Percentiles rank a stretch among this genome's conserved stretches.
Evolutionary conservation across 2,329 filamentous ascomycete genomes (phyloP).

Genomic region (Blastomyces silverae): DNA sequence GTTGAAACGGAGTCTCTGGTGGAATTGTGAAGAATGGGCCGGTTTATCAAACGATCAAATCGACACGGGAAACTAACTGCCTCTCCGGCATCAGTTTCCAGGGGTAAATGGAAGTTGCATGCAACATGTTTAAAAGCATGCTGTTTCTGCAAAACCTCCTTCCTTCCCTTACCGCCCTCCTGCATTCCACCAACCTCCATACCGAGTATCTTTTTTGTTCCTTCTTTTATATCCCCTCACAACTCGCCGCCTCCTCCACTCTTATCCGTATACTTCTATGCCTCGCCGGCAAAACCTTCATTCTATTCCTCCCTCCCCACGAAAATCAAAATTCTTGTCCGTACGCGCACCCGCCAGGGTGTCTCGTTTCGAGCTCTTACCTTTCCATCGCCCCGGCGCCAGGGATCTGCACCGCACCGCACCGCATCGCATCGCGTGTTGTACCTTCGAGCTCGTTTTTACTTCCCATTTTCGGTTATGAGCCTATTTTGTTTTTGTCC

Average conservation of each 20-base stretch:
- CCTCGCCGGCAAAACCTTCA: constrained; percentile 6
- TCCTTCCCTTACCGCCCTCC: neutral
- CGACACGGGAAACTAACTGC: neutral
- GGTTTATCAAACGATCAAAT: neutral
- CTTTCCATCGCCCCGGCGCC: neutral
- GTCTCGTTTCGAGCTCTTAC: neutral
- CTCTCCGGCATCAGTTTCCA: neutral
- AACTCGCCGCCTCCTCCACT: neutral
- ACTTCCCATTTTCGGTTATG: neutral
- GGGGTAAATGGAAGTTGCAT: neutral
- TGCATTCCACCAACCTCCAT: neutral
- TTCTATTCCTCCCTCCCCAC: neutral
- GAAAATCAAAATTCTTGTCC: neutral
- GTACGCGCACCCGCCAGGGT: neutral
- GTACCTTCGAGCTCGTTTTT: neutral
- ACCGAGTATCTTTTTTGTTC: neutral
- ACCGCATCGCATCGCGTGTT: neutral
- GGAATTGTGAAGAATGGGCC: neutral
- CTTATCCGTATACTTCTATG: constrained; percentile 3
- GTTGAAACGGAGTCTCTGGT: neutral
- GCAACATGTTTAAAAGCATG: neutral
- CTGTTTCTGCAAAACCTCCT: neutral
- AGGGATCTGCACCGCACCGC: neutral
- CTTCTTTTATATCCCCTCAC: neutral
- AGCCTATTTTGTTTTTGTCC: neutral